These are phyloP conservation scores for Blastomyces emzantsi DNA, from an alignment of 2,329 filamentous ascomycete species.

Conservation along the genomic window DNA sequence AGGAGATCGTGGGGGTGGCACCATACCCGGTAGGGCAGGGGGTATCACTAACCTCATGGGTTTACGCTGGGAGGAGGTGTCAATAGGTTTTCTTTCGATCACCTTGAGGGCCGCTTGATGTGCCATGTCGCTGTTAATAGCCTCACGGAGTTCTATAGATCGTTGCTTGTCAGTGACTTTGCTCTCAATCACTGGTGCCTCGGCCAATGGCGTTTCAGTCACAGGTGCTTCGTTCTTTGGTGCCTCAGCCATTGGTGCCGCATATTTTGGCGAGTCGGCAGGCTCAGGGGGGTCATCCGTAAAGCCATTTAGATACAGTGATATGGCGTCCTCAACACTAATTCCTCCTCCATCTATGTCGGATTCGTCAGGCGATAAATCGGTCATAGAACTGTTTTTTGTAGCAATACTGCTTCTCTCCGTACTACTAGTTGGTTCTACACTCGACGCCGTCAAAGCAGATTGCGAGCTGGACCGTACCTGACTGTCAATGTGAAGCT, in stretches of 20 bases:
- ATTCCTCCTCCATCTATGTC: conserved; percentile 46
- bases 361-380: conserved; percentile 52
- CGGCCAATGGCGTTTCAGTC: not conserved
- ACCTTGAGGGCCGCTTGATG: conserved; percentile 19
- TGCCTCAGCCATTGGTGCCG: not conserved
- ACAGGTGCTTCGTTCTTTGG: not conserved
- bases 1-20: conserved; percentile 30
- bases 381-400: conserved; percentile 64
- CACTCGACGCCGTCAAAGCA: conserved; percentile 52
- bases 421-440: conserved; percentile 53
- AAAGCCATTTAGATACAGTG: conserved; percentile 52
- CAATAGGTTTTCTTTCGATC: not conserved
- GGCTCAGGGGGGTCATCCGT: conserved; percentile 27
- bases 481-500: conserved; percentile 24
- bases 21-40: conserved; percentile 27
- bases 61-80: not conserved
- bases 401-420: conserved; percentile 76
- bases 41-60: conserved; percentile 11
- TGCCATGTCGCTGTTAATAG: not conserved
- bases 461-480: conserved; percentile 52
- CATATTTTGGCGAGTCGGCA: not conserved
- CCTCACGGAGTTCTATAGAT: not conserved
- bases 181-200: not conserved
- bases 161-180: not conserved
- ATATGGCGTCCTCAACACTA: conserved; percentile 53